phyloP scores from a whole-genome alignment of 2,329 filamentous ascomycete genomes.

The Ophiocordyceps camponoti-leonardi region DNA sequence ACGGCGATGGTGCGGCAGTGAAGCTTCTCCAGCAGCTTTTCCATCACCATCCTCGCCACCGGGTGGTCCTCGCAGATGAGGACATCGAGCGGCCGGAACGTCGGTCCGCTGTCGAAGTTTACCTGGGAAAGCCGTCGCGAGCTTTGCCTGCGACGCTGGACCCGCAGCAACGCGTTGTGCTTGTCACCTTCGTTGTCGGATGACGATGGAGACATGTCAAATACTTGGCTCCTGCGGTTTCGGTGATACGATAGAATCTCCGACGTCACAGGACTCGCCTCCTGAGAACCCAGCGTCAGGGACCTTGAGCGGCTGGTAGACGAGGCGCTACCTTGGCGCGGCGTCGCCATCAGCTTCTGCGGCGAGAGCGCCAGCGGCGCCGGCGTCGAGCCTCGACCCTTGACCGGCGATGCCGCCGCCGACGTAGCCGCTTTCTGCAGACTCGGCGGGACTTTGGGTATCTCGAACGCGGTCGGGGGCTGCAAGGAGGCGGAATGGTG shows the following conservation, averaged over 20 bases:
- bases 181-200: conserved; percentile 95
- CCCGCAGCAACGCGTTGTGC: conserved; percentile 75
- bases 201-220: conserved; percentile 92
- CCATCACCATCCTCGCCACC: conserved; percentile 96
- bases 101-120: conserved; percentile 64
- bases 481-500: conserved; percentile 62
- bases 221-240: conserved; percentile 83
- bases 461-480: conserved; percentile 54
- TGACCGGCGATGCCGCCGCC: conserved; percentile 37
- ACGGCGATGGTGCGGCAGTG: conserved; percentile 89
- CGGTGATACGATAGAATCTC: conserved; percentile 62
- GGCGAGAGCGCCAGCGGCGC: conserved; percentile 39
- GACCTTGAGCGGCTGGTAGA: conserved; percentile 63
- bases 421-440: conserved; percentile 43
- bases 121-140: conserved; percentile 89
- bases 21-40: conserved; percentile 87
- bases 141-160: conserved; percentile 87
- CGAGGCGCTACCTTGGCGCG: conserved; percentile 41
- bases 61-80: conserved; percentile 96
- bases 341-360: conserved; percentile 43
- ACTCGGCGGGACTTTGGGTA: conserved; percentile 42
- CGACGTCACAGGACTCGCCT: conserved; percentile 59
- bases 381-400: conserved; percentile 32
- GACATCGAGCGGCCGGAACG: conserved; percentile 81
- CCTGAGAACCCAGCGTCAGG: conserved; percentile 85